Conservation (phyloP, 306 rosid genomes). For the Gynostemma pentaphyllum region DNA sequence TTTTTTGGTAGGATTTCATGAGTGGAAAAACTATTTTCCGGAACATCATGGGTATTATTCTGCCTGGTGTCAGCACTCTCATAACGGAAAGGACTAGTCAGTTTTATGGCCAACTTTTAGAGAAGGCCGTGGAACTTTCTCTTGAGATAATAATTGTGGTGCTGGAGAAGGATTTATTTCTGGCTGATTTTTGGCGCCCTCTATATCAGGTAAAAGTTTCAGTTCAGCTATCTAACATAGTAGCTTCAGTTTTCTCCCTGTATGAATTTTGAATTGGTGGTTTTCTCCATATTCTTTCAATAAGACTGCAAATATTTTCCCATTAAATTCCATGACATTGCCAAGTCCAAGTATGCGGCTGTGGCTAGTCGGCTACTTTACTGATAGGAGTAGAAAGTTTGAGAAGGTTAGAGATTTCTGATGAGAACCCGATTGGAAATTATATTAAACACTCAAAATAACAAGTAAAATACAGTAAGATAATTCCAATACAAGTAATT, state of each 20-base stretch:
- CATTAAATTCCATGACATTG: background rate
- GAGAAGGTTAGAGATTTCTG: background rate
- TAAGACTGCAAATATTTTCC: background rate
- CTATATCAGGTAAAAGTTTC: slow-evolving; percentile 54
- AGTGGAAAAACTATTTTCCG: slow-evolving; percentile 83
- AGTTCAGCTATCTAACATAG: background rate
- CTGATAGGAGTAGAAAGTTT: background rate
- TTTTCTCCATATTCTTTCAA: background rate
- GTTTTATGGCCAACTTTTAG: slow-evolving; percentile 67
- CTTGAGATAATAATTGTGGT: slow-evolving; percentile 77
- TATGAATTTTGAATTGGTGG: background rate
- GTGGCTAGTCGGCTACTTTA: no score
- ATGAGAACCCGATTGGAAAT: no score
- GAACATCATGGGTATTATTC: slow-evolving; percentile 89
- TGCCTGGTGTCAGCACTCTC: slow-evolving; percentile 60
- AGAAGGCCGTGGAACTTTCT: slow-evolving; percentile 83
- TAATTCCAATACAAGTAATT: no score
- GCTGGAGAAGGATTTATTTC: slow-evolving; percentile 66
- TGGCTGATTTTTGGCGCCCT: slow-evolving; percentile 96
- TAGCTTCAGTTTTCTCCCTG: background rate
- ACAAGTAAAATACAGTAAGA: no score
- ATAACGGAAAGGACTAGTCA: slow-evolving; percentile 70
- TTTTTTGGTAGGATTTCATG: slow-evolving; percentile 77
- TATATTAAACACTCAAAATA: no score
- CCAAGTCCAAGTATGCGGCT: no score